Conservation (phyloP, 139 green algal genomes). For the Penium margaritaceum region DNA sequence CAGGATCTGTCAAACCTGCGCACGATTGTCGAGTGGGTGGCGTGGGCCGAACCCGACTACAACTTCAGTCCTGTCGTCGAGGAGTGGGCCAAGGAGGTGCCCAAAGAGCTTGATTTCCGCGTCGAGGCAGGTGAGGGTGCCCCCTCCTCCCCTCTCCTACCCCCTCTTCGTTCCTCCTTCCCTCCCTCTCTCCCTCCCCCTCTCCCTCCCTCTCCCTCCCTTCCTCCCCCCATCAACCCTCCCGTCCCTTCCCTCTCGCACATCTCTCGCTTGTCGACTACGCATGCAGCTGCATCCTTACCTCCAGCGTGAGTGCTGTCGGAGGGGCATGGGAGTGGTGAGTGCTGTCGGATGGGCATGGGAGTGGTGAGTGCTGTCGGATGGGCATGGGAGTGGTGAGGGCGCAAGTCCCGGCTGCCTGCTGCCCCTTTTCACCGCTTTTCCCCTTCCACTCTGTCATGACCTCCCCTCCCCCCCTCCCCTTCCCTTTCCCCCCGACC, state of each 20-base stretch:
- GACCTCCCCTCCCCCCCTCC: neutral
- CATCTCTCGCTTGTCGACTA: neutral
- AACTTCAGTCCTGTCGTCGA: conserved; percentile 38
- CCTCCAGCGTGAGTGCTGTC: too few species aligned
- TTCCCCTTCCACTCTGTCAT: neutral
- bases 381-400: too few species aligned
- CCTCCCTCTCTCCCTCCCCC: neutral
- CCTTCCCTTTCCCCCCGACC: neutral
- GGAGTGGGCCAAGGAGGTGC: conserved; percentile 43
- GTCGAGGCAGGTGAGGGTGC: conserved; percentile 17
- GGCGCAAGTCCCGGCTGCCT: too few species aligned
- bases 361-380: too few species aligned
- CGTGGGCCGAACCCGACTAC: conserved; percentile 37
- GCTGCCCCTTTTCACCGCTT: too few species aligned
- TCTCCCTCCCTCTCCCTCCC: neutral
- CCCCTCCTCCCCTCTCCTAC: neutral
- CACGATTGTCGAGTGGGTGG: conserved; percentile 38
- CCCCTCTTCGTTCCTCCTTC: neutral
- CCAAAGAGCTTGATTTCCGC: conserved; percentile 41
- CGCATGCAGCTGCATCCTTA: too few species aligned
- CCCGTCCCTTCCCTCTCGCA: neutral
- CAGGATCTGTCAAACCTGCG: conserved; percentile 43
- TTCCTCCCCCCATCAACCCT: neutral
- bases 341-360: too few species aligned
- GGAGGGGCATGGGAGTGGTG: too few species aligned